Evolutionary conservation across 345 rosid genomes (phyloP), one percentile per base, ranked within the genome.

Genomic region (Physaria fendleri): DNA sequence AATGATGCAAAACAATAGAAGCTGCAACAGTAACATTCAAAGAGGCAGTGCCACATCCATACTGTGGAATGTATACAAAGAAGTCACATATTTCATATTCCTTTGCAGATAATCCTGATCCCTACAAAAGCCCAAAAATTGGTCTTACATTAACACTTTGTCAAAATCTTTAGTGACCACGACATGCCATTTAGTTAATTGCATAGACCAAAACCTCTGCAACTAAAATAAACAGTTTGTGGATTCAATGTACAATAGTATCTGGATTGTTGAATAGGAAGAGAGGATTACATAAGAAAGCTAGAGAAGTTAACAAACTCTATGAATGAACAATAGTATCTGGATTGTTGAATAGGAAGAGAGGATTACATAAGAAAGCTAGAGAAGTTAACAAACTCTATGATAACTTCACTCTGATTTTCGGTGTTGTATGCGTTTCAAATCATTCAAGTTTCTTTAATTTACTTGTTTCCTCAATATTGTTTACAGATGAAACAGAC

Each of bases 11-110:
- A 46, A 87, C 95, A 9, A 89, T 89, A 39, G 97, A 93, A 68
- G 99, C 99, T 8, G 99, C 97, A 11, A 93, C 82, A 5, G 99
- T 89, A 64, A 89, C 99, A 82, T 87, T 93, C 73, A 89, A 64
- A 0, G 97, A 93, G 34, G 97, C 99, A 48, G 97, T 93, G 59
- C 96, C 99, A 63, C 82, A 63, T 6, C 97, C 97, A 60, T 89
- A 93, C 34, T 89, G 97, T 38, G 99, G 99, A 42, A 85, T 89
- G 38, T 93, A 93, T 5, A 85, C 87, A 62, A 85, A 89, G 74
- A 87, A 85, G 65, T 93, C 99, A 9, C 97, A 89, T 30, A 93
- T 79, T 72, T 93, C 90, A 41, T 90, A 82, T 68, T 93, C 99
- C 56, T 87, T 93, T 14, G 92, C 75, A 54, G 97, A 89, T 65